Base-by-base conservation (phyloP, 2,329 filamentous ascomycete species). In the Phialophora verrucosa region DNA sequence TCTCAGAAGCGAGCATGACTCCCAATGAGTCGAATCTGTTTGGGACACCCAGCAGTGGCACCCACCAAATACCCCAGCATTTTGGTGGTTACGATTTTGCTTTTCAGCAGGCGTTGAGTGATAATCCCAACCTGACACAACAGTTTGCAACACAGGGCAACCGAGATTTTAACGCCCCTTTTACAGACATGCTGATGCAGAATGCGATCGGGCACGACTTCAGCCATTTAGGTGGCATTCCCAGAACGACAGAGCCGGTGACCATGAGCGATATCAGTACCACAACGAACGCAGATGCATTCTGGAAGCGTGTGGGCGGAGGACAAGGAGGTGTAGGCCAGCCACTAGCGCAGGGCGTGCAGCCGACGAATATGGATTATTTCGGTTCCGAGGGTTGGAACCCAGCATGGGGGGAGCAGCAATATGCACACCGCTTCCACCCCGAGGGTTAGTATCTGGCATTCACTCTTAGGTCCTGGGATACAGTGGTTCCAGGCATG, bases 31-130 rank as follows among this genome's bases (percentile, higher is more conserved):
- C 53, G n/a, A 55, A 42, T 38, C 44, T 66, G 29, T 64, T 69
- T 31, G 57, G 58, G n/a, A 69, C 64, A 14, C 60, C 59, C 20
- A 79, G 76, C 65, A 75, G 74, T 53, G 75, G 66, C 51, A 71
- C 72, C 59, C 54, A 56, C 29, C 59, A 59, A 20, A 59, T 68
- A 27, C 20, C 59, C 42, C n/a, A 56, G 49, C 49, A 27, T 51
- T 32, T 50, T 62, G 31, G 42, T 12, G 49, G 58, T 12, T 64
- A 64, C 31, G 63, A 65, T 23, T 70, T 61, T 55, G 35, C 49
- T 6, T 69, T 65, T 14, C 63, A 62, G 27, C 65, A 62, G 2
- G 32, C 60, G 8, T 35, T 66, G 49, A 62, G 63, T 23, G 65
- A 66, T 14, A 60, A 56, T 25, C 35, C 68, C 10, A 50, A 20